Evolutionary conservation across 495 filamentous ascomycete species (phyloP), one percentile per base, ranked within the genome.

Genomic region (Penicillium egyptiacum): DNA sequence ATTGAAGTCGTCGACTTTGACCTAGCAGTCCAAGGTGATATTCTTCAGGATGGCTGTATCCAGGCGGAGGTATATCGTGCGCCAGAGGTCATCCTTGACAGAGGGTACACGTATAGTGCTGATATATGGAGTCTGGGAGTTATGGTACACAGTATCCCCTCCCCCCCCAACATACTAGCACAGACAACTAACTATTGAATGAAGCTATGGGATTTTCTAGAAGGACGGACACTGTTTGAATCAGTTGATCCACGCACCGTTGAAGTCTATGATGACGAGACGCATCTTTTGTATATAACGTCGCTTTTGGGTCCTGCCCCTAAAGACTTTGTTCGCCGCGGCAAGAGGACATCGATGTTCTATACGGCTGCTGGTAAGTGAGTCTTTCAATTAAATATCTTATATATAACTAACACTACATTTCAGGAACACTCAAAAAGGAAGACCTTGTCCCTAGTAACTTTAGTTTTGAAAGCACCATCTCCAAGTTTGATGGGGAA

Each of bases 101-200:
- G 66, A 17, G 62, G 69, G 5, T 79, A 69, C 64, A 63, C 66
- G 44, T 62, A 65, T 30, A 72, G 66, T 37, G 71, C 74, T 16
- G 75, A 79, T 62, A 77, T 80, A 43, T 79, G 77, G 76, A 78
- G 67, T 57, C 56, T 73, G 23, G 75, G 72, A 50, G 68, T 70
- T 39, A 69, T 77, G 55, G 75, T 78, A 61, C 49, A 60, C 26
- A 17, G 51, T 42, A 0, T 19, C 12, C 39, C 25, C 33, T 25
- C 16, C 12, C 12, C 39, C 25, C 33, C 37, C 16, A 1, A 44
- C 6, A 28, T 43, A 45, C 39, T 45, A 26, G 43, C 7, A 7
- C 22, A 45, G 14, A 45, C n/a, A 44, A 33, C 39, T 54, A 54
- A 45, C 51, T 14, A 28, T 31, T 28, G 22, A 41, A 41, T 44